Evolutionary conservation across 1,139 yeast genomes (phyloP).

Genomic region (Magnusiomyces ingens): DNA sequence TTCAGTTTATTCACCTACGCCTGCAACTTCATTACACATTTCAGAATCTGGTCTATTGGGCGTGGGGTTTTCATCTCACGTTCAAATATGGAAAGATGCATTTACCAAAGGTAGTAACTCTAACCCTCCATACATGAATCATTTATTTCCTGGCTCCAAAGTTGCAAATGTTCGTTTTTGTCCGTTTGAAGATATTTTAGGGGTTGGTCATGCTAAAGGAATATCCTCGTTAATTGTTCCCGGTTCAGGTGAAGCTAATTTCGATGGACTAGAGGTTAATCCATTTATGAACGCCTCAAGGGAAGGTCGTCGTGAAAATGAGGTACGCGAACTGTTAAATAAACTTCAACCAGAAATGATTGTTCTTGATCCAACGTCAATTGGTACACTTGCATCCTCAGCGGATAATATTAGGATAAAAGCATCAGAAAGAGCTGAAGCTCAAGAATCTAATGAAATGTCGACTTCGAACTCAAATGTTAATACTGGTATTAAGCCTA

Average conservation of each 20-base stretch:
- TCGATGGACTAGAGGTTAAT: constrained; percentile 86
- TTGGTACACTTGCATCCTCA: constrained; percentile 77
- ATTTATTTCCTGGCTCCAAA: constrained; percentile 71
- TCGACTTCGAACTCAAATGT: neutral
- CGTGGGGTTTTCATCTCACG: constrained; percentile 93
- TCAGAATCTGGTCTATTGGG: constrained; percentile 85
- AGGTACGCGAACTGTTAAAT: constrained; percentile 78
- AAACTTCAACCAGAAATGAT: constrained; percentile 92
- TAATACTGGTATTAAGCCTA: neutral
- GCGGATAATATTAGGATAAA: constrained; percentile 58
- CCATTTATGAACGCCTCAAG: constrained; percentile 74
- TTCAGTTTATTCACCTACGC: constrained; percentile 70
- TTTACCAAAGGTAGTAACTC: constrained; percentile 31
- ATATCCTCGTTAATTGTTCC: constrained; percentile 79
- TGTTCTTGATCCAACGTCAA: constrained; percentile 77
- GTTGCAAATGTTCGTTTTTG: constrained; percentile 65
- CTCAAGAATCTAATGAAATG: constrained; percentile 31
- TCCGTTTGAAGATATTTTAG: constrained; percentile 93
- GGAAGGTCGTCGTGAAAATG: constrained; percentile 89
- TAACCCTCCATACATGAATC: constrained; percentile 83
- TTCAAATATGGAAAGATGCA: constrained; percentile 50
- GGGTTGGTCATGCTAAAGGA: constrained; percentile 78
- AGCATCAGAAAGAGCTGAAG: constrained; percentile 42
- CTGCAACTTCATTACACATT: constrained; percentile 70
- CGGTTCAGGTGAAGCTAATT: constrained; percentile 98